These are phyloP conservation scores for Geotrichum cucujoidarum DNA, from an alignment of 1,139 yeast species.

Conservation along the genomic window DNA sequence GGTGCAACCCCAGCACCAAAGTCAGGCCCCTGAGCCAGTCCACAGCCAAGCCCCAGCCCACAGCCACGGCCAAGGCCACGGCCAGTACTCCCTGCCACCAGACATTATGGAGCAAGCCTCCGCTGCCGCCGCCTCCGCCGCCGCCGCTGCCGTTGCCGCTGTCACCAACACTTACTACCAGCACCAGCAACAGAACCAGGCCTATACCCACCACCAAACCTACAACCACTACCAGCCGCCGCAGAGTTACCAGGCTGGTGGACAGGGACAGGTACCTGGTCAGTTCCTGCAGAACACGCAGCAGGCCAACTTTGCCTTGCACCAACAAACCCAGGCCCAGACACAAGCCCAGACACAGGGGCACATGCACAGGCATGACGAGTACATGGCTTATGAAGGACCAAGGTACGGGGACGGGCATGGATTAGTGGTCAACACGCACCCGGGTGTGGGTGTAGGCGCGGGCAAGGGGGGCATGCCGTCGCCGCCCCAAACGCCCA, in stretches of 20 bases:
- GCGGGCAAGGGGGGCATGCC: not conserved
- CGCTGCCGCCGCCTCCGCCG: constrained; percentile 13
- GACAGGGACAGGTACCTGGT: too few species aligned
- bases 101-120: constrained; percentile 15
- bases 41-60: not conserved
- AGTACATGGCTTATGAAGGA: too few species aligned
- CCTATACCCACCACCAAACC: constrained; percentile 10
- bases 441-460: too few species aligned
- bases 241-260: constrained; percentile 15
- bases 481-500: not conserved
- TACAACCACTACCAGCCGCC: constrained; percentile 16
- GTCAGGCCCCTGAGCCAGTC: not conserved
- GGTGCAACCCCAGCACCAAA: constrained; percentile 16
- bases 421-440: too few species aligned
- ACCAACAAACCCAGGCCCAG: not conserved
- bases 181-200: constrained; percentile 17
- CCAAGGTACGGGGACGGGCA: too few species aligned
- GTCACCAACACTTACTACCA: constrained; percentile 9
- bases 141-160: constrained; percentile 12
- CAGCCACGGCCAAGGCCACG: not conserved
- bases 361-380: too few species aligned
- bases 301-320: not conserved
- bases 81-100: constrained; percentile 11
- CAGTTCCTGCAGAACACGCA: too few species aligned
- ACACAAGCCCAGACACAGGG: too few species aligned